phyloP scores from a whole-genome alignment of 2,329 filamentous ascomycete species.

The Ploettnerulaceae sp. region DNA sequence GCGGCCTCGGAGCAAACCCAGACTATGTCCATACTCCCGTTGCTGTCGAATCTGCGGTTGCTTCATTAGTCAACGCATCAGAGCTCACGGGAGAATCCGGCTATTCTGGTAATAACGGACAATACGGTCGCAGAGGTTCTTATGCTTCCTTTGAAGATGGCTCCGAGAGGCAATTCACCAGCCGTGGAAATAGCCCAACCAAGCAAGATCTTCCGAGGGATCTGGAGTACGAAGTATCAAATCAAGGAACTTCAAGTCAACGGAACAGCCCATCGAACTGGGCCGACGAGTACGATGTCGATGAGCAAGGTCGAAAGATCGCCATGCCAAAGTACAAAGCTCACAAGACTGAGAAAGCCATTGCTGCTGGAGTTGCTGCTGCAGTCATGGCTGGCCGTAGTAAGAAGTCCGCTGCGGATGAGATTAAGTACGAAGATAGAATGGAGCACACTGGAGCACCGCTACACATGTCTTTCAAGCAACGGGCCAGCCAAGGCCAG shows the following conservation, averaged over 20 bases:
- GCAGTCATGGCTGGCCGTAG: constrained; percentile 28
- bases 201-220: constrained; percentile 31
- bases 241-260: constrained; percentile 22
- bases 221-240: constrained; percentile 20
- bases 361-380: constrained; percentile 30
- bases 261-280: constrained; percentile 29
- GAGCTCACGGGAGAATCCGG: constrained; percentile 59
- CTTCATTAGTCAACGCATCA: constrained; percentile 78
- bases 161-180: constrained; percentile 34
- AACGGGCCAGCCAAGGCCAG: constrained; percentile 54
- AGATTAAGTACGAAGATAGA: constrained; percentile 28
- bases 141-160: constrained; percentile 34
- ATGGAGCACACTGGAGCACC: constrained; percentile 42
- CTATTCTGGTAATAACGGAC: constrained; percentile 40
- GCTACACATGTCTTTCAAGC: constrained; percentile 61
- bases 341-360: constrained; percentile 27
- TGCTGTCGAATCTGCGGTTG: constrained; percentile 83
- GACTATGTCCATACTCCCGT: constrained; percentile 67
- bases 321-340: constrained; percentile 30
- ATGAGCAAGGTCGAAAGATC: constrained; percentile 33
- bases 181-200: constrained; percentile 40
- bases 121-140: constrained; percentile 30
- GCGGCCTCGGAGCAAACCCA: constrained; percentile 66
- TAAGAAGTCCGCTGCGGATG: constrained; percentile 26
- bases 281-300: constrained; percentile 32